Base-by-base conservation (phyloP, 805 yeast species). In the Saitoella complicata region DNA sequence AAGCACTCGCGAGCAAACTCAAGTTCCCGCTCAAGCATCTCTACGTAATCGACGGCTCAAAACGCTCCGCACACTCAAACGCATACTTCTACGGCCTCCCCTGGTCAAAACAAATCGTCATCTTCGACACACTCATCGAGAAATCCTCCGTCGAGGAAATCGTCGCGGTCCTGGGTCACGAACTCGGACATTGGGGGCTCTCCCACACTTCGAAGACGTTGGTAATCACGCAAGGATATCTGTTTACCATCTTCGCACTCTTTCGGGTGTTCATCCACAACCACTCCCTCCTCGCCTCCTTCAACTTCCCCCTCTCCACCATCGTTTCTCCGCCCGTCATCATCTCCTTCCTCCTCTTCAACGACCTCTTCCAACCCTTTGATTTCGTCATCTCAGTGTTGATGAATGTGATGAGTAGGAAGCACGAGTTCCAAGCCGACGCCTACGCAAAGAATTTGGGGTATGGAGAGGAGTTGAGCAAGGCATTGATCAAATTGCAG, bases 1-100 rank as follows among this genome's bases (percentile, higher is more conserved):
- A 86, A 61, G 67, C 73, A 11, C 73, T 91, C 51, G 95, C 97
- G 12, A 58, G 67, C 10, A 64, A 70, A 44, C 80, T 83, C 58
- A 68, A 75, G 34, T 91, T 91, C 75, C 99, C 98, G 49, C 72
- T 88, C 58, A 74, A 79, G 46, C 77, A 85, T 57, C 67, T 91
- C 45, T 84, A 73, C 56, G 96, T 87, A 40, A 77, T 87, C 58
- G 99, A 91, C 61, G 96, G 97, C n/a, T 87, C 97, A 38, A 84
- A 81, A 59, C 80, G 97, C 68, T 84, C 95, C 1, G 76, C 93
- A 6, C 98, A 91, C 64, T 88, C 97, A 6, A 91, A 91, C 59
- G 99, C 99, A 38, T 88, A 85, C 62, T 91, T 91, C 59, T 75
- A 82, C 53, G 99, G 99, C 5, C 71, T 91, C 55, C 98, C 98